A percentile compares a stretch with the other conserved stretches of the same genome.
These are phyloP conservation scores for Rickenella mellea DNA, from an alignment of 768 basidiomycete species.

Conservation along the genomic window DNA sequence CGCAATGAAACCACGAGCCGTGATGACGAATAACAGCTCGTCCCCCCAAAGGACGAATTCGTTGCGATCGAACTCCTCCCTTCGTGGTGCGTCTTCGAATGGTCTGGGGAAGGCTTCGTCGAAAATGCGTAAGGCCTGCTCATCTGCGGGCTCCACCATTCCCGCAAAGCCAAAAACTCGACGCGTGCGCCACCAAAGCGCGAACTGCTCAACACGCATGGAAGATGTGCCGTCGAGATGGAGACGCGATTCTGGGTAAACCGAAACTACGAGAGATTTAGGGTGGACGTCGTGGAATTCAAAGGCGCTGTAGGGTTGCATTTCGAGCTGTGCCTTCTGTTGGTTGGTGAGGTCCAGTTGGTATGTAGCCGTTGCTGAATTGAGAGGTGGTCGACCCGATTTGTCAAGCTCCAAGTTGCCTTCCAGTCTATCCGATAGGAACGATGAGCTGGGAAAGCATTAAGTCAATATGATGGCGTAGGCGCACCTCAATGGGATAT, in stretches of 20 bases:
- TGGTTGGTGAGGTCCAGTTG: background rate
- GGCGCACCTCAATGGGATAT: background rate
- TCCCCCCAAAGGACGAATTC: slow-evolving; percentile 3
- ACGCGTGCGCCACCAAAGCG: background rate
- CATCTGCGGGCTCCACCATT: background rate
- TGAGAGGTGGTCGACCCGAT: background rate
- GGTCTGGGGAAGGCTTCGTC: background rate
- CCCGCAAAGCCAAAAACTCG: background rate
- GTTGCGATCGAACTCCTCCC: background rate
- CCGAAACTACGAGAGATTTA: background rate
- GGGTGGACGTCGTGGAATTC: background rate
- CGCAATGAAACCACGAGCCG: background rate
- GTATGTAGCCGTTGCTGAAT: background rate
- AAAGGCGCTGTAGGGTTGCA: background rate
- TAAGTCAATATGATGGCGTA: background rate
- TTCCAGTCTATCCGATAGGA: background rate
- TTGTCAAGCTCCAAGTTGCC: background rate
- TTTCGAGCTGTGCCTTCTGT: background rate
- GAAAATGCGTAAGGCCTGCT: background rate
- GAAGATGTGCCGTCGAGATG: background rate
- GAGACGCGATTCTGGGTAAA: background rate
- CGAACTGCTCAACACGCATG: background rate
- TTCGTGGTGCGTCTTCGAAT: no score
- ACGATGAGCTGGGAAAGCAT: background rate
- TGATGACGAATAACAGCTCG: slow-evolving; percentile 3